A percentile compares a stretch with the other conserved stretches of the same genome.
phyloP scores from a whole-genome alignment of 345 rosid species.

The Euclidium syriacum region DNA sequence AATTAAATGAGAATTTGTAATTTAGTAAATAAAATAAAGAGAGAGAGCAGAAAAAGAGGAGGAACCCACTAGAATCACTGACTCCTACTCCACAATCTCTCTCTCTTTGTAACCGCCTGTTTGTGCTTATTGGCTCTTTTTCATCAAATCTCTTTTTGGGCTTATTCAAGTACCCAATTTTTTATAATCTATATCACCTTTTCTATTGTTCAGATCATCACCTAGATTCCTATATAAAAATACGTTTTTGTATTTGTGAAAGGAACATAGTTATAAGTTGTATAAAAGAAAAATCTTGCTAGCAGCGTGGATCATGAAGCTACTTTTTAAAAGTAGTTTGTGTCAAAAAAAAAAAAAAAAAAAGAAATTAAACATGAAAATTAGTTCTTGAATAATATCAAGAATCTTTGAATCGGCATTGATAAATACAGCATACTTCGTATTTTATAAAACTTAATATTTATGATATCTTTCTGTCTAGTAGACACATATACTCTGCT shows the following conservation, averaged over 20 bases:
- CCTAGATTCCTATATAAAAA: background rate
- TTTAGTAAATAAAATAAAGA: slow-evolving; percentile 18
- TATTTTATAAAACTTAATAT: background rate
- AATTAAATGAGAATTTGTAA: slow-evolving; percentile 25
- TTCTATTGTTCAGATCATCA: background rate
- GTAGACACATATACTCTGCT: background rate
- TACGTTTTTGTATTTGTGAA: slow-evolving; percentile 10
- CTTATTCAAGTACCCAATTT: slow-evolving; percentile 30
- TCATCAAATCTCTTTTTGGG: slow-evolving; percentile 32
- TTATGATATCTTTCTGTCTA: background rate
- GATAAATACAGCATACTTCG: background rate
- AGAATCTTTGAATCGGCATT: slow-evolving; percentile 21
- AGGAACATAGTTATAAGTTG: slow-evolving; percentile 25
- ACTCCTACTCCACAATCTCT: slow-evolving; percentile 68
- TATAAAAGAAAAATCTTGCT: background rate
- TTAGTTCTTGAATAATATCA: background rate
- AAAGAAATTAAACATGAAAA: background rate
- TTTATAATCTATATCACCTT: background rate
- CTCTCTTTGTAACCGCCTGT: slow-evolving; percentile 67
- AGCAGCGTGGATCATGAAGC: slow-evolving; percentile 21
- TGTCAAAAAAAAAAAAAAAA: background rate
- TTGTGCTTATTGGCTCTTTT: slow-evolving; percentile 58
- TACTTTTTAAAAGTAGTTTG: background rate
- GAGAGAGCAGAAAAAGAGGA: slow-evolving; percentile 41
- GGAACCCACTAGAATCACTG: slow-evolving; percentile 73